A percentile compares a stretch with the other conserved stretches of the same genome.
phyloP scores from a whole-genome alignment of 306 rosid genomes.

The Ochetophila trinervis region DNA sequence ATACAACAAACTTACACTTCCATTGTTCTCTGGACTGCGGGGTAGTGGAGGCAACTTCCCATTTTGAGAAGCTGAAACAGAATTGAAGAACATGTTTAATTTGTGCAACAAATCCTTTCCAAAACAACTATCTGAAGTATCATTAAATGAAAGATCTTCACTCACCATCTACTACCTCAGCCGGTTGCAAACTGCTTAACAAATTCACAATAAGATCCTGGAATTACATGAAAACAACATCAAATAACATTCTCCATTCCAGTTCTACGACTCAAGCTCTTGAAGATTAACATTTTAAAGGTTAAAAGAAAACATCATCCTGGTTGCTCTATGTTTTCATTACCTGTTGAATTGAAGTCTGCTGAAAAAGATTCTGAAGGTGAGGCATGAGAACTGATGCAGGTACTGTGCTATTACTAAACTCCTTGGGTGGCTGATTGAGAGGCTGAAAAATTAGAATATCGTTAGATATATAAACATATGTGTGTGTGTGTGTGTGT shows the following conservation, averaged over 20 bases:
- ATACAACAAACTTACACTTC: slow-evolving; percentile 55
- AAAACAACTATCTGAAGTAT: slow-evolving; percentile 15
- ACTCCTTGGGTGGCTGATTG: slow-evolving; percentile 55
- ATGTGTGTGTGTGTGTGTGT: no score
- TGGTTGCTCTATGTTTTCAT: slow-evolving; percentile 10
- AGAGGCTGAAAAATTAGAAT: slow-evolving; percentile 47
- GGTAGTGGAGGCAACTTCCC: slow-evolving; percentile 88
- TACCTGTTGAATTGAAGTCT: slow-evolving; percentile 94
- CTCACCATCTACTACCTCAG: slow-evolving; percentile 80
- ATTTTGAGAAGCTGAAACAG: slow-evolving; percentile 67
- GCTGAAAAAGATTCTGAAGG: slow-evolving; percentile 89
- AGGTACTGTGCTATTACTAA: slow-evolving; percentile 49
- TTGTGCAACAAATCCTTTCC: slow-evolving; percentile 12
- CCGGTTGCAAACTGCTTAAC: slow-evolving; percentile 64
- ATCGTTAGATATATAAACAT: slow-evolving; percentile 7
- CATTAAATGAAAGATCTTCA: slow-evolving; percentile 24
- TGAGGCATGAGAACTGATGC: slow-evolving; percentile 75
- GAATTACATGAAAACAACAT: slow-evolving; percentile 27
- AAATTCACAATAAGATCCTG: slow-evolving; percentile 87
- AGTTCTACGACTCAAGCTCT: slow-evolving; percentile 8
- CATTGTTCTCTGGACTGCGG: slow-evolving; percentile 78
- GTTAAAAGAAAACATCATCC: slow-evolving; percentile 21
- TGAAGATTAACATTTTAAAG: slow-evolving; percentile 9
- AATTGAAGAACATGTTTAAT: slow-evolving; percentile 22
- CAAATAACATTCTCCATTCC: slow-evolving; percentile 10